Evolutionary conservation across 805 yeast genomes (phyloP).

Genomic region (Candida krabiensis): DNA sequence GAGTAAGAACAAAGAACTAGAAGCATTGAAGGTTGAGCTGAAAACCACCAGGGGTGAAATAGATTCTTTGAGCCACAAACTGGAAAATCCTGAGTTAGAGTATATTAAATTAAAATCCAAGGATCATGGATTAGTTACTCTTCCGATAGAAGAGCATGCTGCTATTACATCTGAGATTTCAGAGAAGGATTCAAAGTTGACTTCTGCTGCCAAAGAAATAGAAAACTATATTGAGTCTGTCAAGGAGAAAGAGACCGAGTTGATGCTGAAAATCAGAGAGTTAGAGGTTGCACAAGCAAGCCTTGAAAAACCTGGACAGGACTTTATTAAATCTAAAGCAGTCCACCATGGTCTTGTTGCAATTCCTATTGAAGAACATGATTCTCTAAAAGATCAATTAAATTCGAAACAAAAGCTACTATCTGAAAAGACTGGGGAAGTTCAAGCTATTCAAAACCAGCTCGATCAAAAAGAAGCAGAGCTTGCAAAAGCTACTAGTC

Average conservation of each 20-base stretch:
- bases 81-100: constrained; percentile 21
- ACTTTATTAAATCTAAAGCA: constrained; percentile 20
- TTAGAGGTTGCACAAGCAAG: not conserved
- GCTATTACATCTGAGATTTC: not conserved
- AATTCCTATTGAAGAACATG: constrained; percentile 14
- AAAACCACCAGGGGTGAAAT: constrained; percentile 5
- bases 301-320: constrained; percentile 19
- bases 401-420: constrained; percentile 10
- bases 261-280: not conserved
- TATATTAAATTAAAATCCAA: constrained; percentile 20
- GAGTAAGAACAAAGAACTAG: constrained; percentile 1
- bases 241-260: not conserved
- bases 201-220: not conserved
- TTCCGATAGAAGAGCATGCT: constrained; percentile 19
- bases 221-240: not conserved
- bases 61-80: constrained; percentile 4
- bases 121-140: constrained; percentile 14
- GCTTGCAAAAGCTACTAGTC: constrained; percentile 8
- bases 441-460: constrained; percentile 3
- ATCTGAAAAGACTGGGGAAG: not conserved
- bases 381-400: not conserved
- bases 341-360: constrained; percentile 16
- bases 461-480: constrained; percentile 8
- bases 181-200: not conserved
- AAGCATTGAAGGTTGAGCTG: not conserved